Percentiles rank a stretch among this genome's conserved stretches.
These are phyloP conservation scores for Crassisporium funariophilum DNA, from an alignment of 768 basidiomycete species.

Conservation along the genomic window DNA sequence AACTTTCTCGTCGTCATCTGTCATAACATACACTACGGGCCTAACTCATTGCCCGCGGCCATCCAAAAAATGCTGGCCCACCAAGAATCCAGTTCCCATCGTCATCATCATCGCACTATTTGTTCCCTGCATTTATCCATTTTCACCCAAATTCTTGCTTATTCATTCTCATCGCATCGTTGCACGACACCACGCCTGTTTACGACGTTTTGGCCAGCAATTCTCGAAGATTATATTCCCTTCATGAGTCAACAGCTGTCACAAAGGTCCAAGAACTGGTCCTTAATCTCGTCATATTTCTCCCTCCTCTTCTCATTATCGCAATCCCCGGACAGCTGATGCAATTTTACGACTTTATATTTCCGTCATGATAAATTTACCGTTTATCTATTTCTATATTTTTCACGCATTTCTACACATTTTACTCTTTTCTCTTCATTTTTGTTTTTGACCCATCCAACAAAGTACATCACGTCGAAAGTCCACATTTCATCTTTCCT, in stretches of 20 bases:
- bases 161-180: slow-evolving; percentile 32
- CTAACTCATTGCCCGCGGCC: slow-evolving; percentile 11
- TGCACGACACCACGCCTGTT: slow-evolving; percentile 37
- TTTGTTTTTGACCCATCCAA: slow-evolving; percentile 18
- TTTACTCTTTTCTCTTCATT: slow-evolving; percentile 16
- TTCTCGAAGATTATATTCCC: slow-evolving; percentile 11
- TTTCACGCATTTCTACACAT: slow-evolving; percentile 8
- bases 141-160: slow-evolving; percentile 26
- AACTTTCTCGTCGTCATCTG: slow-evolving; percentile 12
- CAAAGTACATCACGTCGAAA: background rate
- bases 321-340: slow-evolving; percentile 25
- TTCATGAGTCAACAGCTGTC: slow-evolving; percentile 24
- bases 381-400: slow-evolving; percentile 29
- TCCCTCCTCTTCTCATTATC: slow-evolving; percentile 15
- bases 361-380: slow-evolving; percentile 24
- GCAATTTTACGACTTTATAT: slow-evolving; percentile 27
- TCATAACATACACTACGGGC: slow-evolving; percentile 14
- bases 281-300: slow-evolving; percentile 5
- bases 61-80: slow-evolving; percentile 8
- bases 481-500: slow-evolving; percentile 1
- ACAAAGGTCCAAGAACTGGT: slow-evolving; percentile 5
- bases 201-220: slow-evolving; percentile 15
- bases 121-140: slow-evolving; percentile 28
- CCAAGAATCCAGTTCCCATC: slow-evolving; percentile 21
- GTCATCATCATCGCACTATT: slow-evolving; percentile 26